phyloP scores from a whole-genome alignment of 75 land plant species.

The Chamaecyparis obtusa region DNA sequence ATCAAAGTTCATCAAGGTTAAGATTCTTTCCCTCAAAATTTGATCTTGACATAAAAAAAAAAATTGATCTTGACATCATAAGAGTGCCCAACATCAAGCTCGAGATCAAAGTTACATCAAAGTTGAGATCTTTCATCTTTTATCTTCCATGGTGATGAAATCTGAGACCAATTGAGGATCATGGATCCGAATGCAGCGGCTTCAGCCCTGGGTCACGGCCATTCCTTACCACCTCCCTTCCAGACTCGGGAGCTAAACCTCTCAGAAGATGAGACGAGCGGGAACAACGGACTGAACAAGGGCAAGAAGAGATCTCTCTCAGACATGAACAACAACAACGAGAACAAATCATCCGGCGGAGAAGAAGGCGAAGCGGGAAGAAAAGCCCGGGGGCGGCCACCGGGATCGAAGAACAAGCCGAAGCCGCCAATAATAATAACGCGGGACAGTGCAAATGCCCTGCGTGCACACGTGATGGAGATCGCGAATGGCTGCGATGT shows the following conservation, averaged over 20 bases:
- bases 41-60: too few species aligned
- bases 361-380: constrained; percentile 21
- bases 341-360: neutral
- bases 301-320: neutral
- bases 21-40: too few species aligned
- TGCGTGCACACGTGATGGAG: constrained; percentile 51
- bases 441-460: constrained; percentile 46
- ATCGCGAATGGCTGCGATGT: constrained; percentile 48
- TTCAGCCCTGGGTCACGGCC: neutral
- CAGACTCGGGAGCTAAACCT: constrained; percentile 1
- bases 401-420: constrained; percentile 54
- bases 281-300: constrained; percentile 22
- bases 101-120: too few species aligned
- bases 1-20: too few species aligned
- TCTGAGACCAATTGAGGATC: neutral
- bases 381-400: constrained; percentile 42
- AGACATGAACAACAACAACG: neutral
- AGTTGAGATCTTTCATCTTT: too few species aligned
- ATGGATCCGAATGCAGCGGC: constrained; percentile 3
- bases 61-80: too few species aligned
- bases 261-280: constrained; percentile 40
- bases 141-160: neutral
- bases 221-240: constrained; percentile 7
- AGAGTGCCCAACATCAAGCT: too few species aligned
- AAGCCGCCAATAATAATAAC: constrained; percentile 55